Evolutionary conservation across 495 filamentous ascomycete species (phyloP), one percentile per base, ranked within the genome.

Genomic region (Annulohypoxylon nitens): DNA sequence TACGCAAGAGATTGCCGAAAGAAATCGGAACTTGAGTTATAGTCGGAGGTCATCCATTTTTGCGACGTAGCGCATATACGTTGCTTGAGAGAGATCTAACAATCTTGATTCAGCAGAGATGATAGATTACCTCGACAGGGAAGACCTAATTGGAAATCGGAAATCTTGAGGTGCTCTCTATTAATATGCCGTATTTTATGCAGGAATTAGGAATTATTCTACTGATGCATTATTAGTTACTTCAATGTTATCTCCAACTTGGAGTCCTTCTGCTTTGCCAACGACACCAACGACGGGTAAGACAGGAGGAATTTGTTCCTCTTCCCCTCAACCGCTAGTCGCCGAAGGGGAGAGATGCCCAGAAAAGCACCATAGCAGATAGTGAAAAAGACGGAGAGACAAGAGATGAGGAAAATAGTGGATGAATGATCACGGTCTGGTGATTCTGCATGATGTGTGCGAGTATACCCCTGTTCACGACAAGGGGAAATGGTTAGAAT

Each of bases 401-500:
- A 60, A 51, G 55, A 73, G 54, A 58, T 58, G 25, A 61, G 45
- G 25, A 54, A 25, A 71, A 67, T 34, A 63, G 69, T 72, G 63
- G 69, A 60, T 57, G 50, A 62, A 60, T 69, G 62, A 69, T 62
- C 63, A 72, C 71, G 61, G 71, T 69, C 67, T 74, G 60, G 62
- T 69, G 64, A 67, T 64, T 74, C 58, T 74, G 67, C 71, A 74
- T 74, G 55, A 67, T 62, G 66, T 66, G 71, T 74, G 71, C 9
- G 67, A 58, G 55, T 69, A 64, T 12, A 74, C 67, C 71, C 70
- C 71, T 74, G 71, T 54, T 36, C 5, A n/a, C 26, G 57, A 58
- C 66, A 66, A 67, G 71, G 71, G 71, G 61, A 20, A 55, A 5
- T 20, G 47, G 65, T 47, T 26, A 33, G 50, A 54, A 43, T 58